Percentiles rank a stretch among this genome's conserved stretches.
Conservation (phyloP, 2,329 filamentous ascomycete genomes). For the Macroventuria anomochaeta region DNA sequence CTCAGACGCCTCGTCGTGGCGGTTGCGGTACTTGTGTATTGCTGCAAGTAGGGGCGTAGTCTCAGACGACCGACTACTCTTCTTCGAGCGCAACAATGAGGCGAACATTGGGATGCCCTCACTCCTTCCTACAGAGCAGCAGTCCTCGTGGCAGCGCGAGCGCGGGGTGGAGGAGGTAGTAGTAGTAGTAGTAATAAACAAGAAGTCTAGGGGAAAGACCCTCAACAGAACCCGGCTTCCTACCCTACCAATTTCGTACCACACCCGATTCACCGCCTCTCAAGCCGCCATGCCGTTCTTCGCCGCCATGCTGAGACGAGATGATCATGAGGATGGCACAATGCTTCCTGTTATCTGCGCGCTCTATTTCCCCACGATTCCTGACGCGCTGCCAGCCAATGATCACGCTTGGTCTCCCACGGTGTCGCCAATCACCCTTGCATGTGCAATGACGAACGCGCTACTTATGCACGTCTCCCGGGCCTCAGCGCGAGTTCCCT, state of each 20-base stretch:
- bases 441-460: slow-evolving; percentile 22
- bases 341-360: slow-evolving; percentile 21
- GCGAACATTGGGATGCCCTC: slow-evolving; percentile 45
- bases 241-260: slow-evolving; percentile 13
- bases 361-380: slow-evolving; percentile 20
- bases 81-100: slow-evolving; percentile 44
- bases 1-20: slow-evolving; percentile 31
- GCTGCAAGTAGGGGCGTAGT: slow-evolving; percentile 47
- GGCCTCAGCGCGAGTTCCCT: slow-evolving; percentile 7
- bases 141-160: slow-evolving; percentile 8
- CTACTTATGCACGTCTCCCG: slow-evolving; percentile 20
- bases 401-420: slow-evolving; percentile 6
- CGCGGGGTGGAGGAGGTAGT: slow-evolving; percentile 6
- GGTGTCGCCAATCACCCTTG: slow-evolving; percentile 16
- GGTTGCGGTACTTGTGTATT: slow-evolving; percentile 37
- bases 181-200: slow-evolving; percentile 3
- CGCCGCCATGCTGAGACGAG: slow-evolving; percentile 20
- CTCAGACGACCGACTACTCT: slow-evolving; percentile 36
- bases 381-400: slow-evolving; percentile 18
- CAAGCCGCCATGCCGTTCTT: slow-evolving; percentile 15
- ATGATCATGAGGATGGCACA: slow-evolving; percentile 20
- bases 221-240: slow-evolving; percentile 8
- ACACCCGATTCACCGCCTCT: slow-evolving; percentile 19
- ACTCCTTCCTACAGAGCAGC: slow-evolving; percentile 20
- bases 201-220: slow-evolving; percentile 12